phyloP scores from a whole-genome alignment of 805 yeast genomes.

The Zygosaccharomyces pseudorouxii region DNA sequence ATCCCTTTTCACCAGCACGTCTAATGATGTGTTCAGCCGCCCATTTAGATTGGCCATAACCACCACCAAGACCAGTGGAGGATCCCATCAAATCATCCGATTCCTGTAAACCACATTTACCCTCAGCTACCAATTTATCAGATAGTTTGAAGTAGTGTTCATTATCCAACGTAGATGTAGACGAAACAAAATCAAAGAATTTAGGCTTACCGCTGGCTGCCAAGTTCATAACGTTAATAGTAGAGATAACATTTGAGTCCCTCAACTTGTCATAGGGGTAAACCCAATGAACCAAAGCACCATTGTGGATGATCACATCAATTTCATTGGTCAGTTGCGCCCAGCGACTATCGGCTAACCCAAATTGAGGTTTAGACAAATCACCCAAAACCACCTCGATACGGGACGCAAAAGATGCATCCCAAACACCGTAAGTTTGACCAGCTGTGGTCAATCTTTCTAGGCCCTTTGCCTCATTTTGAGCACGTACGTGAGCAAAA shows the following conservation, averaged over 20 bases:
- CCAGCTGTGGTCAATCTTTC: constrained; percentile 74
- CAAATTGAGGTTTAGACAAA: constrained; percentile 67
- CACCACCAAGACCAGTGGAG: constrained; percentile 74
- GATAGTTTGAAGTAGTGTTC: constrained; percentile 74
- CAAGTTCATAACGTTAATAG: constrained; percentile 75
- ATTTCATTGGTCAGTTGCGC: constrained; percentile 47
- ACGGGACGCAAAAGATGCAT: constrained; percentile 49
- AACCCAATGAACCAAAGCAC: constrained; percentile 99
- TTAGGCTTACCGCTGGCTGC: constrained; percentile 71
- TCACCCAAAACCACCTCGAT: constrained; percentile 81
- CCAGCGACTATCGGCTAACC: constrained; percentile 60
- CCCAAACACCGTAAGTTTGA: constrained; percentile 65
- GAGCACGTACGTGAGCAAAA: constrained; percentile 89
- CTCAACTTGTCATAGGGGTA: constrained; percentile 87
- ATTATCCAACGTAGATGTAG: constrained; percentile 89
- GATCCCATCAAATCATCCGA: constrained; percentile 82
- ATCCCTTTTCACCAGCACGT: constrained; percentile 81
- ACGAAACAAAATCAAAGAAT: constrained; percentile 84
- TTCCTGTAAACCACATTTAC: constrained; percentile 72
- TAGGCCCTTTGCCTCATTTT: constrained; percentile 59
- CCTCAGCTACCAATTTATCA: constrained; percentile 60
- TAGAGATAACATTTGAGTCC: constrained; percentile 88
- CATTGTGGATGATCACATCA: constrained; percentile 89
- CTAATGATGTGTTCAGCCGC: constrained; percentile 88
- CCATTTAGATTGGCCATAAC: constrained; percentile 98